phyloP scores from a whole-genome alignment of 768 basidiomycete species.

The Boletus speciosus region DNA sequence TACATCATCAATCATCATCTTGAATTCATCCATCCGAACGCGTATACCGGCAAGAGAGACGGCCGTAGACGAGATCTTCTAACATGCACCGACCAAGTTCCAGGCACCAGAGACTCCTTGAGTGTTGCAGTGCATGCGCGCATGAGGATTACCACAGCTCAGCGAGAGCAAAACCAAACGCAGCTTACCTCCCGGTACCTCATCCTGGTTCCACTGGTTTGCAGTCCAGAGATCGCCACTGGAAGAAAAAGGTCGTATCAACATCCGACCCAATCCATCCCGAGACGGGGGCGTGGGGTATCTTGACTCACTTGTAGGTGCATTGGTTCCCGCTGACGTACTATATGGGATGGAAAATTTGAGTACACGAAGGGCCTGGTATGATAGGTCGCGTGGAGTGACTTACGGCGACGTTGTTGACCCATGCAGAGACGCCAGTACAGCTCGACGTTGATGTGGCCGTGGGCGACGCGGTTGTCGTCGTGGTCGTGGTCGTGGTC shows the following conservation, averaged over 20 bases:
- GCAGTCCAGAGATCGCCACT: conserved; percentile 51
- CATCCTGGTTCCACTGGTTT: conserved; percentile 44
- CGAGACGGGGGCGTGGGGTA: too few relatives aligned
- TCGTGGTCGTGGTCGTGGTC: too few relatives aligned
- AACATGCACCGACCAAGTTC: conserved; percentile 54
- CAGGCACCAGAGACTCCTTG: conserved; percentile 52
- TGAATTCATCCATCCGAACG: not conserved
- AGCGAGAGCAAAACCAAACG: not conserved
- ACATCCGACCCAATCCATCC: too few relatives aligned
- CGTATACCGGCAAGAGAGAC: not conserved
- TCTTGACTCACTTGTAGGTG: conserved; percentile 35
- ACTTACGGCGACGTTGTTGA: too few relatives aligned
- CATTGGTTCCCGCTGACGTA: conserved; percentile 36
- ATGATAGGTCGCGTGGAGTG: too few relatives aligned
- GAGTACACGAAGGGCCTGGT: too few relatives aligned
- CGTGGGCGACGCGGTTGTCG: too few relatives aligned
- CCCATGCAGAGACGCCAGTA: too few relatives aligned
- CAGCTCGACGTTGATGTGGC: too few relatives aligned
- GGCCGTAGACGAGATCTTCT: not conserved
- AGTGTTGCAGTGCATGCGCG: not conserved
- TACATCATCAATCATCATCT: not conserved
- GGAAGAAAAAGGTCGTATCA: not conserved
- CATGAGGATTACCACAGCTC: not conserved
- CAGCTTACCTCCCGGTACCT: conserved; percentile 30
- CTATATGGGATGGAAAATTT: too few relatives aligned